phyloP scores from a whole-genome alignment of 495 filamentous ascomycete genomes.

The Neurospora sp. region DNA sequence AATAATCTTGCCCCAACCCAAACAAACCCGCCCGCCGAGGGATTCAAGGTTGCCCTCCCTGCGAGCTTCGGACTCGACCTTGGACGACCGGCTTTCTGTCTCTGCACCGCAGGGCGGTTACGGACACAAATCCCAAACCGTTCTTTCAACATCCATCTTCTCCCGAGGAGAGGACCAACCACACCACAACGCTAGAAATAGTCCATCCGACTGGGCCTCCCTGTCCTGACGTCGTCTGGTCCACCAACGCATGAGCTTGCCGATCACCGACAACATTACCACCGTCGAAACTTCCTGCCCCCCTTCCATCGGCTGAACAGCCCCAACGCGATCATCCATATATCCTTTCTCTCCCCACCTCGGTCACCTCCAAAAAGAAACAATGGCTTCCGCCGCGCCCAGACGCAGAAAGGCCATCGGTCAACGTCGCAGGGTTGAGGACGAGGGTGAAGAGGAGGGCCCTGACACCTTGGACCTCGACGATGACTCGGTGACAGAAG shows the following conservation, averaged over 20 bases:
- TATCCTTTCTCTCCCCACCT: slow-evolving; percentile 1
- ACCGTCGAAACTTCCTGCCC: slow-evolving; percentile 18
- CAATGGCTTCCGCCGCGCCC: slow-evolving; percentile 25
- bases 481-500: slow-evolving; percentile 78
- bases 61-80: neutral
- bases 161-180: slow-evolving; percentile 3
- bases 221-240: neutral
- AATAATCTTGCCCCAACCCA: neutral
- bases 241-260: slow-evolving; percentile 18
- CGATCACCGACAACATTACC: slow-evolving; percentile 1
- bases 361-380: slow-evolving; percentile 6
- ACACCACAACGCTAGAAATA: neutral
- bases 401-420: slow-evolving; percentile 64
- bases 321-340: neutral
- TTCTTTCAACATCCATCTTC: neutral
- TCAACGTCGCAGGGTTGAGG: slow-evolving; percentile 67
- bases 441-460: slow-evolving; percentile 68
- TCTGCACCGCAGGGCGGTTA: slow-evolving; percentile 24
- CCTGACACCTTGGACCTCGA: slow-evolving; percentile 56
- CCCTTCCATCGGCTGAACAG: slow-evolving; percentile 10
- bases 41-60: neutral
- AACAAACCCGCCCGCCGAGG: neutral
- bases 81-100: slow-evolving; percentile 5
- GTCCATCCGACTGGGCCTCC: neutral
- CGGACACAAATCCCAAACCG: slow-evolving; percentile 1